Percentiles rank a stretch among this genome's conserved stretches.
Evolutionary conservation across 148 eudicot species (phyloP).

Genomic region (Camellia granthamiana): DNA sequence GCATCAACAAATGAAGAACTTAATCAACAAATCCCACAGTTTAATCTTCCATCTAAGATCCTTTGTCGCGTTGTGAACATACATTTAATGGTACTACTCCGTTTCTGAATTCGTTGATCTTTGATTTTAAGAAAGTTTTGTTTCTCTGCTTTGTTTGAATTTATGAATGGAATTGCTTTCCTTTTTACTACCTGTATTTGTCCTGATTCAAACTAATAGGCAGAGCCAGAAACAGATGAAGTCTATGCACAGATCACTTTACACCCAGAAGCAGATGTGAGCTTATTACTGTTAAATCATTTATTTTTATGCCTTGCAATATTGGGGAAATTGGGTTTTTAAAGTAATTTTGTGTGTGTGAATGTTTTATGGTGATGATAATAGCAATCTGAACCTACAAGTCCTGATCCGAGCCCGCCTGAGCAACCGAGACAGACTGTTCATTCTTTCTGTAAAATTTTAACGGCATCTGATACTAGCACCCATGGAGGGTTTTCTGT

Average conservation of each 20-base stretch:
- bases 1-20: slow-evolving; percentile 72
- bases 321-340: background rate
- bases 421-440: slow-evolving; percentile 55
- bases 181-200: background rate
- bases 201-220: slow-evolving; percentile 38
- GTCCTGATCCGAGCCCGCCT: slow-evolving; percentile 45
- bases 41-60: slow-evolving; percentile 67
- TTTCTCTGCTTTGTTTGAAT: background rate
- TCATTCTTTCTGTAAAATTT: slow-evolving; percentile 64
- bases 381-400: slow-evolving; percentile 64
- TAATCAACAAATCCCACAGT: slow-evolving; percentile 56
- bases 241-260: slow-evolving; percentile 85
- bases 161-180: background rate
- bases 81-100: slow-evolving; percentile 57
- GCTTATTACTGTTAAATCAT: slow-evolving; percentile 13
- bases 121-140: background rate
- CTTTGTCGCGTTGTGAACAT: slow-evolving; percentile 61
- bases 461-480: slow-evolving; percentile 93
- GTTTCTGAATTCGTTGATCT: background rate
- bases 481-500: slow-evolving; percentile 98
- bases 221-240: slow-evolving; percentile 90
- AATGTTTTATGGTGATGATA: slow-evolving; percentile 14
- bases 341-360: background rate
- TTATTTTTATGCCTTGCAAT: background rate
- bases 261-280: slow-evolving; percentile 67